Conservation (phyloP, 1,139 yeast genomes). For the Geotrichum australiense region DNA sequence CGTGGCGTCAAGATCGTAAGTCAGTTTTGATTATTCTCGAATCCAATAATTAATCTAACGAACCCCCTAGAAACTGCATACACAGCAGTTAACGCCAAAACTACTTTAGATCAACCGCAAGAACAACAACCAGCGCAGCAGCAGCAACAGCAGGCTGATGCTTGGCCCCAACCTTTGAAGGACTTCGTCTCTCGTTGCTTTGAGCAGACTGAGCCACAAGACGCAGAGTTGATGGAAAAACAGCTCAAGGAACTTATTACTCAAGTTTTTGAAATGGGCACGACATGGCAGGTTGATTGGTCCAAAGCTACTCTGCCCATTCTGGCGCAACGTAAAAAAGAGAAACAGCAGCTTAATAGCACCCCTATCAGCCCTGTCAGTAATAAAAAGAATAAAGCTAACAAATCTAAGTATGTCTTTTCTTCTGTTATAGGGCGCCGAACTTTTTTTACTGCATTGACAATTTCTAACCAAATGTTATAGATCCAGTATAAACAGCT, state of each 20-base stretch:
- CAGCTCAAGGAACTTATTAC: conserved; percentile 46
- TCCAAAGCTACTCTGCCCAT: conserved; percentile 48
- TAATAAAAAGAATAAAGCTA: conserved; percentile 10
- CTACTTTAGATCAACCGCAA: conserved; percentile 14
- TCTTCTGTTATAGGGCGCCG: background rate
- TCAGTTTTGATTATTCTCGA: background rate
- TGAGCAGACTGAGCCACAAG: conserved; percentile 34
- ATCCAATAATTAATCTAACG: conserved; percentile 1
- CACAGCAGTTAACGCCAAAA: conserved; percentile 19
- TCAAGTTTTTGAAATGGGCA: conserved; percentile 43
- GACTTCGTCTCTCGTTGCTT: conserved; percentile 44
- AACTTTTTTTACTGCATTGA: background rate
- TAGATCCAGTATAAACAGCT: conserved; percentile 16
- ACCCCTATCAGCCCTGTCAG: background rate
- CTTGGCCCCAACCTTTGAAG: conserved; percentile 46
- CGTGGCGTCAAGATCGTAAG: conserved; percentile 25
- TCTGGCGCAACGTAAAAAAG: conserved; percentile 28
- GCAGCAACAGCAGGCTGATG: conserved; percentile 6
- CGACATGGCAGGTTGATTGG: conserved; percentile 58
- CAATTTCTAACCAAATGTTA: background rate
- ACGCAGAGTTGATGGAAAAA: conserved; percentile 35
- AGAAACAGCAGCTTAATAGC: background rate
- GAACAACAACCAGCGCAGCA: conserved; percentile 10
- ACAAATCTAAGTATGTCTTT: conserved; percentile 12
- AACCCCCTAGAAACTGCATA: conserved; percentile 18